Evolutionary conservation across 2,329 filamentous ascomycete species (phyloP).

Genomic region (Phaeosphaeriaceae sp.): DNA sequence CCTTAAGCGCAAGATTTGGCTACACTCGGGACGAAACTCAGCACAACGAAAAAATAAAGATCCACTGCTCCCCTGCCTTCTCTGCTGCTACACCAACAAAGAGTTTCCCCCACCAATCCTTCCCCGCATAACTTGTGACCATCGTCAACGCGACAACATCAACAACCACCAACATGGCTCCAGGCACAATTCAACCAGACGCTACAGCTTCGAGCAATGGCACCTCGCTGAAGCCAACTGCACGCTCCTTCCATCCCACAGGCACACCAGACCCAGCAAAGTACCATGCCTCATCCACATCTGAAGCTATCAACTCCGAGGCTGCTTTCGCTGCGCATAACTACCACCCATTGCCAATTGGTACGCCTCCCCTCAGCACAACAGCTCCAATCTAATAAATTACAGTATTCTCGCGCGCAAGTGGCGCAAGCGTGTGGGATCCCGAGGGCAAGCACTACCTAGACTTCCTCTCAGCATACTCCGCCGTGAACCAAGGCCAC

Average conservation of each 20-base stretch:
- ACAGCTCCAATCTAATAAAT: conserved; percentile 13
- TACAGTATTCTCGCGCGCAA: conserved; percentile 74
- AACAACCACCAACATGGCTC: conserved; percentile 37
- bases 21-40: conserved; percentile 29
- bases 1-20: conserved; percentile 35
- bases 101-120: conserved; percentile 15
- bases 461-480: conserved; percentile 98
- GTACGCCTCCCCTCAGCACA: conserved; percentile 21
- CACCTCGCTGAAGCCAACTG: conserved; percentile 45
- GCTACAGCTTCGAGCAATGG: conserved; percentile 31
- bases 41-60: conserved; percentile 29
- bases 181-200: conserved; percentile 41
- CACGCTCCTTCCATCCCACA: conserved; percentile 47
- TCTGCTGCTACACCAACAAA: conserved; percentile 10
- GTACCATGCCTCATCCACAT: conserved; percentile 80
- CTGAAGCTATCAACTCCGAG: conserved; percentile 80
- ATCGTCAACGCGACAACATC: conserved; percentile 12
- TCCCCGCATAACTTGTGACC: conserved; percentile 24
- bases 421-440: conserved; percentile 92
- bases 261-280: conserved; percentile 51
- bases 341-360: conserved; percentile 95
- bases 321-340: conserved; percentile 92
- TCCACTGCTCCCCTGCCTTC: conserved; percentile 7
- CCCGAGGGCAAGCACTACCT: conserved; percentile 91
- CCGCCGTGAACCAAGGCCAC: conserved; percentile 96